Conservation (phyloP, 371 early-diverging fungal species). For the Syncephalastrum sp. region DNA sequence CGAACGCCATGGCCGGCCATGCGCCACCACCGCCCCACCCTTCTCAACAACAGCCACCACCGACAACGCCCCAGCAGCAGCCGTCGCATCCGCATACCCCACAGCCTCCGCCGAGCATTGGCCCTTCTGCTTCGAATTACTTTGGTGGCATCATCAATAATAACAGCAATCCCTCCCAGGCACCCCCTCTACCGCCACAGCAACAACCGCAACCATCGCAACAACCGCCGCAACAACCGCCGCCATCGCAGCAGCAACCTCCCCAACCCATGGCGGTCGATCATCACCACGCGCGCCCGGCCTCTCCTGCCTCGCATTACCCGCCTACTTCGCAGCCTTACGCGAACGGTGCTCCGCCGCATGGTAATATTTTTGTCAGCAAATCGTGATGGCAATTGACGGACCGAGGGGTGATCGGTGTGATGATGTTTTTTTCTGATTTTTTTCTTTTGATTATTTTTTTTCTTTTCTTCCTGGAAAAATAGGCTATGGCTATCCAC, state of each 20-base stretch:
- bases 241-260: slow-evolving; percentile 4
- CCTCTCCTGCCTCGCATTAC: neutral
- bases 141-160: slow-evolving; percentile 52
- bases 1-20: slow-evolving; percentile 31
- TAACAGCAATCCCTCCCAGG: slow-evolving; percentile 14
- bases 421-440: neutral
- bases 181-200: slow-evolving; percentile 10
- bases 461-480: neutral
- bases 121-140: slow-evolving; percentile 45
- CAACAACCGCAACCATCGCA: slow-evolving; percentile 14
- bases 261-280: neutral
- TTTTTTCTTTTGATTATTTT: neutral
- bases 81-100: slow-evolving; percentile 20
- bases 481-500: neutral
- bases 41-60: slow-evolving; percentile 26
- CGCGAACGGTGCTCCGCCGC: slow-evolving; percentile 6
- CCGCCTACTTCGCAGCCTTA: neutral
- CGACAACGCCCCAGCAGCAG: slow-evolving; percentile 17
- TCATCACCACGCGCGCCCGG: neutral
- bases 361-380: neutral
- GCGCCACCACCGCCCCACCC: slow-evolving; percentile 20
- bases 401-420: neutral
- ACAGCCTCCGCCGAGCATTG: slow-evolving; percentile 45
- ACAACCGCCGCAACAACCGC: slow-evolving; percentile 4
- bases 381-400: neutral